Base-by-base conservation (phyloP, 2,329 filamentous ascomycete species). In the Ophioceras dolichostomum region DNA sequence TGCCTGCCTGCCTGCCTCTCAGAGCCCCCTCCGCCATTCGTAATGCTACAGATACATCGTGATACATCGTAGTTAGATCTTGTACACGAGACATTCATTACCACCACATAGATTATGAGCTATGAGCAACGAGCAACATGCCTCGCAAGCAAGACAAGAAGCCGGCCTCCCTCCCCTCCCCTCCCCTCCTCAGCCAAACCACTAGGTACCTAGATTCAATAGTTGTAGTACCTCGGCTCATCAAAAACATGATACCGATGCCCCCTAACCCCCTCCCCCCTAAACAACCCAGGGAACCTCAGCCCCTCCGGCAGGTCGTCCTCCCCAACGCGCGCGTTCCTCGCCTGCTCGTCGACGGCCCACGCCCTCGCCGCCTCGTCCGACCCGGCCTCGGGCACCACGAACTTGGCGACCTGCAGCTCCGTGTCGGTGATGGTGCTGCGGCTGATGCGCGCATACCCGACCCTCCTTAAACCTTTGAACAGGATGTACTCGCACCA, bases 401-500 rank as follows among this genome's bases (percentile, higher is more conserved):
- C 74, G 59, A 98, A 96, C 59, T 96, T 96, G 48, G 85, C 91
- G 22, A 94, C 83, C 68, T 98, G 91, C 39, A 98, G 68, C 62
- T 98, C 91, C 2, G 91, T 98, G 55, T 98, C 91, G 10, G 91
- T 98, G 48, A 98, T 96, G 2, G 85, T 93, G 48, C 79, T 79
- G 49, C 91, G 72, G 50, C 82, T 89, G 37, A 98, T 80, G 38
- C 91, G 70, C 4, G 91, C 91, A 56, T 98, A 98, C 2, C 86
- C 89, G 0, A 83, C 80, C 43, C 89, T 73, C 59, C 79, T 80
- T 43, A 98, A 62, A 10, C 79, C 79, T 67, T 95, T 95, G 69
- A 86, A 98, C 19, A 98, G 65, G 46, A 98, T 95, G 59, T 98
- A 98, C 65, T 98, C 89, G 65, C 91, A 98, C 91, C 91, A 98